Base-by-base conservation (phyloP, 495 filamentous ascomycete species). In the Podospora fimiseda region DNA sequence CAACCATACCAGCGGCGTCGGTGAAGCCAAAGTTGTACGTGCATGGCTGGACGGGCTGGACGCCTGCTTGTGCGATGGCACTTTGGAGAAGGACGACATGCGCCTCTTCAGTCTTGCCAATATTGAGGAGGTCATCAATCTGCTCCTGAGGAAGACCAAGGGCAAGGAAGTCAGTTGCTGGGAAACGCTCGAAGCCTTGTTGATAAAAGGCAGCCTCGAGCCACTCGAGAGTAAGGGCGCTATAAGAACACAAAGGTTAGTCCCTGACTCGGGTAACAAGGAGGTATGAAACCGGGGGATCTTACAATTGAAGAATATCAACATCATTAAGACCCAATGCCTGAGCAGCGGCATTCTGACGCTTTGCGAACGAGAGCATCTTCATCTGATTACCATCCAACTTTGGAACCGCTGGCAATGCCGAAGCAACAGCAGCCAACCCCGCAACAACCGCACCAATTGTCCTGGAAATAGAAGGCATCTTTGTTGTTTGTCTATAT, bases 231-330 rank as follows among this genome's bases (percentile, higher is more conserved):
- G 82, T 85, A 50, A 86, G 70, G 51, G 82, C 82, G 57, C 80
- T 83, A 53, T 9, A 23, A 23, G 16, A n/a, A 48, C n/a, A n/a
- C n/a, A n/a, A n/a, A n/a, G 15, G 43, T 66, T 52, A 48, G 58
- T 68, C 50, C 18, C 19, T 50, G 33, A 23, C 21, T n/a, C 20
- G 61, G 53, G 24, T 38, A 30, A n/a, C 13, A 21, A 43, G 5
- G 13, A 15, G 19, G 48, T 15, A 15, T 5, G 11, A 19, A 13
- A 18, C 11, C n/a, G 24, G 19, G 8, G 19, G 3, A 11, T 57
- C 81, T 65, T 74, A 87, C 83, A 87, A 87, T 77, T 87, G 80
- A 16, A 87, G 75, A 53, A 87, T 86, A 61, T 86, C 82, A 43
- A 84, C 61, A 65, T 87, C 83, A 14, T 68, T 73, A 48, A 87